These are phyloP conservation scores for Talaromyces amestolkiae DNA, from an alignment of 2,329 filamentous ascomycete genomes.

Conservation along the genomic window DNA sequence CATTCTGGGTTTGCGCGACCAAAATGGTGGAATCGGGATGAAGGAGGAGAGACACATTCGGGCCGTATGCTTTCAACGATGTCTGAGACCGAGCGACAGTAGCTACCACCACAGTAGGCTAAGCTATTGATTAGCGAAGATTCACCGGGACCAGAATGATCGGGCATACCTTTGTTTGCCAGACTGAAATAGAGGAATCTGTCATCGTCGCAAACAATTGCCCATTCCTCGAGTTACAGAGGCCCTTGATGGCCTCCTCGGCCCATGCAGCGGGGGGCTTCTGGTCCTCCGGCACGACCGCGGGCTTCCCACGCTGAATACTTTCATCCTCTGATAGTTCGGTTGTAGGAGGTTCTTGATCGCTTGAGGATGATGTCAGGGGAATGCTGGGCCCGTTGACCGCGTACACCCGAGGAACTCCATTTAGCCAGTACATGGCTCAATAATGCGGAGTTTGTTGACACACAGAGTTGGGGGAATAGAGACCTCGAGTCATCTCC, in stretches of 20 bases:
- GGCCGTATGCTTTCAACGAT: constrained; percentile 79
- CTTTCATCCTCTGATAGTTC: constrained; percentile 20
- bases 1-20: constrained; percentile 79
- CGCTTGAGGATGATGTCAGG: constrained; percentile 27
- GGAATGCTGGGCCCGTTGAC: constrained; percentile 45
- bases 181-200: constrained; percentile 79
- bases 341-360: constrained; percentile 22
- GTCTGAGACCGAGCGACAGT: constrained; percentile 76
- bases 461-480: constrained; percentile 24
- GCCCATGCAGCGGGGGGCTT: constrained; percentile 40
- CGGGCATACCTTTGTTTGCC: constrained; percentile 79
- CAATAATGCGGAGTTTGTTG: constrained; percentile 28
- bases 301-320: constrained; percentile 25
- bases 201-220: constrained; percentile 88
- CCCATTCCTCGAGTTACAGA: constrained; percentile 74
- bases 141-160: constrained; percentile 25
- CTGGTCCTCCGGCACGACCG: constrained; percentile 28
- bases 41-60: constrained; percentile 78
- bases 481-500: constrained; percentile 41
- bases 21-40: constrained; percentile 90
- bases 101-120: constrained; percentile 87
- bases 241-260: constrained; percentile 67
- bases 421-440: constrained; percentile 52
- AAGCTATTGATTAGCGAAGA: constrained; percentile 23
- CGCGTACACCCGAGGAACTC: constrained; percentile 49